Evolutionary conservation across 331 rosid genomes (phyloP).

Genomic region (Saraca asoca): DNA sequence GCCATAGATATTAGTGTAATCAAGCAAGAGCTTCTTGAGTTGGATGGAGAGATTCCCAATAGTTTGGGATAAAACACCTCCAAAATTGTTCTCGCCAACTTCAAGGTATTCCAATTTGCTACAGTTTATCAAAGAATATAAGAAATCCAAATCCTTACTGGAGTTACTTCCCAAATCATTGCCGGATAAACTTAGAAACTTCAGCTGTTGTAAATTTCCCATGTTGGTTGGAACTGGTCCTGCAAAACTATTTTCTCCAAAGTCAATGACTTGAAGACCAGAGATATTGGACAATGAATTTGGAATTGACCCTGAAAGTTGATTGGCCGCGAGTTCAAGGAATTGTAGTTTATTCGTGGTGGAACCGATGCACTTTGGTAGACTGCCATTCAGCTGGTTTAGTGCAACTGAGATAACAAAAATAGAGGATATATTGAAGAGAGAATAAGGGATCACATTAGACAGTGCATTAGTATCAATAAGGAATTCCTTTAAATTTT

Average conservation of each 20-base stretch:
- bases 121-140: conserved; percentile 8
- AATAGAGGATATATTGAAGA: neutral
- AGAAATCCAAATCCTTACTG: conserved; percentile 4
- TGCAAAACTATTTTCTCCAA: neutral
- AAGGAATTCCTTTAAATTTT: neutral
- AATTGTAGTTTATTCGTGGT: neutral
- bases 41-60: conserved; percentile 34
- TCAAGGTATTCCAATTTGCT: too few relatives aligned
- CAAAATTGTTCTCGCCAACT: too few relatives aligned
- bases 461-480: neutral
- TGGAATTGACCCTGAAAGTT: neutral
- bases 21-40: neutral
- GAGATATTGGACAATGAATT: conserved; percentile 21
- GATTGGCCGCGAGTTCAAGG: neutral
- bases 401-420: neutral
- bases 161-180: conserved; percentile 25
- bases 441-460: neutral
- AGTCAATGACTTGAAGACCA: neutral
- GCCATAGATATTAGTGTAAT: too few relatives aligned
- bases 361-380: neutral
- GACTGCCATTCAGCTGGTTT: neutral
- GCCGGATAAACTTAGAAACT: neutral
- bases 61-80: conserved; percentile 2
- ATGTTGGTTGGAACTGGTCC: neutral
- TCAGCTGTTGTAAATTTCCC: neutral